A percentile compares a stretch with the other conserved stretches of the same genome.
Evolutionary conservation across 2,329 filamentous ascomycete species (phyloP).

Genomic region (Xylariaceae sp.): DNA sequence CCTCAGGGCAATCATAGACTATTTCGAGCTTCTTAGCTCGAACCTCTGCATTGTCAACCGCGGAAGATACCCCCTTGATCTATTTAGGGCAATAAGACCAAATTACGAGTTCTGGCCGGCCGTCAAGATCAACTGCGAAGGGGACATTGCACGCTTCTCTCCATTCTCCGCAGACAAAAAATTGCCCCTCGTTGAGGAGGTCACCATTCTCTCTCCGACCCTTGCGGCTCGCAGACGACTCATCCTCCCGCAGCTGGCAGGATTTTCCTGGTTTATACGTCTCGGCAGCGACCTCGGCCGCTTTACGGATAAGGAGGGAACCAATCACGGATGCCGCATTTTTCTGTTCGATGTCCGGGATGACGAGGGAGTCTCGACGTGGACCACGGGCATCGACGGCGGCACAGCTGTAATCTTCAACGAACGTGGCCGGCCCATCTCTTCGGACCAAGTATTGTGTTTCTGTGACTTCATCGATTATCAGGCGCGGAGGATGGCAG

Average conservation of each 20-base stretch:
- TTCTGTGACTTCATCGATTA: conserved; percentile 13
- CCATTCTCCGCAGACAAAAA: neutral
- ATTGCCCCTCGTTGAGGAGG: neutral
- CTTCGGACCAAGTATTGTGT: conserved; percentile 1
- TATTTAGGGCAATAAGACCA: neutral
- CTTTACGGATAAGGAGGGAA: neutral
- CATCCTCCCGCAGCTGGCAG: neutral
- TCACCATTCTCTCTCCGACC: conserved; percentile 1
- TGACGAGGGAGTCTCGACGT: too few species aligned
- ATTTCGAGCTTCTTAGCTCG: too few species aligned
- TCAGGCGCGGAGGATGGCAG: neutral
- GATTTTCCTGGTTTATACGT: neutral
- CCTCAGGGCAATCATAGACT: too few species aligned
- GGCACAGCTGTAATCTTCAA: conserved; percentile 10
- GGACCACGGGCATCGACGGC: neutral
- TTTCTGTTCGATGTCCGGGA: neutral
- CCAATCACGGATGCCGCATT: neutral
- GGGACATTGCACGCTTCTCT: conserved; percentile 3
- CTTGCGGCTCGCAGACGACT: neutral
- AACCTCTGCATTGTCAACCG: conserved; percentile 5
- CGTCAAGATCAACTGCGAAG: conserved; percentile 18
- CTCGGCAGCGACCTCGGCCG: neutral
- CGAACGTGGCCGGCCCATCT: conserved; percentile 4
- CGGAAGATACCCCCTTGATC: conserved; percentile 1
- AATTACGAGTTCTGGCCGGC: conserved; percentile 10